Evolutionary conservation across 139 green algal genomes (phyloP), one percentile per base, ranked within the genome.

Genomic region (Edaphochlamys debaryana): DNA sequence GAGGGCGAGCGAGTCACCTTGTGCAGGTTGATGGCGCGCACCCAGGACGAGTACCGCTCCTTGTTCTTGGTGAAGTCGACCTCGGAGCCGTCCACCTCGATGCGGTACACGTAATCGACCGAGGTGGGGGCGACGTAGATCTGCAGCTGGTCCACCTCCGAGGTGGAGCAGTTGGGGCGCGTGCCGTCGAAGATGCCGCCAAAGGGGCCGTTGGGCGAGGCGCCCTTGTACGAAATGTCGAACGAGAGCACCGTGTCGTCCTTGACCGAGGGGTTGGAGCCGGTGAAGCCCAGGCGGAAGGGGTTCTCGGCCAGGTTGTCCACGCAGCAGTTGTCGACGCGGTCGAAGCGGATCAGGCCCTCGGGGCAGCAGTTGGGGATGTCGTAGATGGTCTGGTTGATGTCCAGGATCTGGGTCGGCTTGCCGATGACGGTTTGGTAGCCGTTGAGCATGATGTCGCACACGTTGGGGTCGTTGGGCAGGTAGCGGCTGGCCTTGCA

Each of bases 221-320:
- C 13, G 19, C 70, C 80, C 0, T 27, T n/a, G 41, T 86, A 80
- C 29, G 72, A 66, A 29, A 86, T 22, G 37, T 64, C 20, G 56
- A 86, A 86, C 7, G 69, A 25, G 48, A 79, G 63, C 2, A 67
- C 42, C 11, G 80, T 86, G 41, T 67, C 34, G 23, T 56, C 9
- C 15, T 9, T 22, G 25, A 4, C 6, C 1, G 79, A 17, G 3
- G 38, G 2, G 38, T 22, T 23, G 36, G 62, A 50, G 52, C 3
- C 38, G 41, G 73, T 50, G 56, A 64, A 85, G 1, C 45, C 60
- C 30, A 85, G 29, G 38, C n/a, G 41, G 58, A 80, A 86, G 13
- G 80, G 80, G 56, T 80, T 80, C n/a, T 79, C 80, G 8, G 69
- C 36, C 54, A 86, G 42, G 58, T 79, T 86, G 42, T 86, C 80